Conservation (phyloP, 192 early-diverging fungal species). For the Geranomyces variabilis region DNA sequence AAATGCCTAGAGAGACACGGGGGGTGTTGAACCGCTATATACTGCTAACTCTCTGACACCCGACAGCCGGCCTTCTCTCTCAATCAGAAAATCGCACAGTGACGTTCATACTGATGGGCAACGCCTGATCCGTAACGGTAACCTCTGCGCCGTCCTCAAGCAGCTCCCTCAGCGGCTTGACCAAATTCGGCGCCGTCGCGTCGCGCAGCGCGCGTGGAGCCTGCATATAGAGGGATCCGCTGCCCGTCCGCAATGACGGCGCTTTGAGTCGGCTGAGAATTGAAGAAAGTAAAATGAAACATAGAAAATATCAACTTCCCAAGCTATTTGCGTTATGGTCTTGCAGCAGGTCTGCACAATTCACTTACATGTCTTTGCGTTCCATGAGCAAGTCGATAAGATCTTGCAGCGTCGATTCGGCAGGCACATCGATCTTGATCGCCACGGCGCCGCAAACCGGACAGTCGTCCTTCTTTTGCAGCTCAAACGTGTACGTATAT, state of each 20-base stretch:
- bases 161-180: constrained; percentile 66
- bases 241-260: constrained; percentile 69
- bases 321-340: not conserved
- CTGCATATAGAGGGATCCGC: constrained; percentile 83
- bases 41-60: no score
- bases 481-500: constrained; percentile 87
- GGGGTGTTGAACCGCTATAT: no score
- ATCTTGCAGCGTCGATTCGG: constrained; percentile 71
- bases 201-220: constrained; percentile 78
- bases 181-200: constrained; percentile 84
- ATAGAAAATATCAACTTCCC: not conserved
- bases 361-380: constrained; percentile 65
- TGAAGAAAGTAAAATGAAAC: not conserved
- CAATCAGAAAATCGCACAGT: constrained; percentile 29
- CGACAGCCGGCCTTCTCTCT: no score
- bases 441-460: constrained; percentile 82
- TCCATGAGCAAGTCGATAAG: constrained; percentile 83
- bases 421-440: constrained; percentile 52
- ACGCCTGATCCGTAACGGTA: constrained; percentile 77
- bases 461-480: constrained; percentile 82
- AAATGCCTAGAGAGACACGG: no score
- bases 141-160: constrained; percentile 71
- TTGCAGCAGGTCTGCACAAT: not conserved
- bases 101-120: constrained; percentile 62
- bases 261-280: constrained; percentile 76